These are phyloP conservation scores for Calendula officinalis DNA, from an alignment of 129 eudicot species.

Conservation along the genomic window DNA sequence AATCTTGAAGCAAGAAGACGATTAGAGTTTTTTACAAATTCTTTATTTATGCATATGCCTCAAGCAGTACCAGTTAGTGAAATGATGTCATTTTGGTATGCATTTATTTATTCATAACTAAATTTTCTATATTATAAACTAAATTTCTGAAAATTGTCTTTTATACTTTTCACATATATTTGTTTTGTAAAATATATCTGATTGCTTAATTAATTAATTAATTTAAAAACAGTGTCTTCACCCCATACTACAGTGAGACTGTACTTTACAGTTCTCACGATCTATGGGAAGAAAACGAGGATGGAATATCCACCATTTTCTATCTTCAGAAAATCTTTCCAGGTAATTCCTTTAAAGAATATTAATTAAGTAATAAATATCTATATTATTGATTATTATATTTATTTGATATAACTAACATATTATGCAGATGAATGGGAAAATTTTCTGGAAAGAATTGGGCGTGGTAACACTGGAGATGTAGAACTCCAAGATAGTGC, in stretches of 20 bases:
- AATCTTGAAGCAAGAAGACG: conserved; percentile 99
- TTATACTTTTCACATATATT: not conserved
- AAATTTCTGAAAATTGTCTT: no score
- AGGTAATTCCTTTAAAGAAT: conserved; percentile 39
- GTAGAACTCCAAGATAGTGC: conserved; percentile 75
- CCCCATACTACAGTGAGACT: conserved; percentile 96
- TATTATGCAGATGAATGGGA: conserved; percentile 83
- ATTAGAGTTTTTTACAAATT: conserved; percentile 83
- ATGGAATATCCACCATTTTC: conserved; percentile 88
- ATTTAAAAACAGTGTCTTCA: conserved; percentile 76
- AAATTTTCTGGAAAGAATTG: conserved; percentile 87
- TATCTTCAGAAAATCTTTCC: conserved; percentile 98
- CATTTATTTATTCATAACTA: not conserved
- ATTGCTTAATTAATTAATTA: conserved; percentile 16
- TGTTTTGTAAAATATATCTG: not conserved
- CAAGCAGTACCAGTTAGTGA: conserved; percentile 83
- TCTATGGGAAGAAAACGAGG: conserved; percentile 85
- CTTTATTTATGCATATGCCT: conserved; percentile 98
- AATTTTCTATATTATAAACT: no score
- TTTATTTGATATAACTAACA: not conserved
- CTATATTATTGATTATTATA: not conserved
- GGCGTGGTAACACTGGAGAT: conserved; percentile 58
- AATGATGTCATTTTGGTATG: conserved; percentile 92
- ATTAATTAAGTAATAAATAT: not conserved
- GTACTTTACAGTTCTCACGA: conserved; percentile 88